A percentile compares a stretch with the other conserved stretches of the same genome.
Evolutionary conservation across 305 asterid species (phyloP).

Genomic region (Striga hermonthica): DNA sequence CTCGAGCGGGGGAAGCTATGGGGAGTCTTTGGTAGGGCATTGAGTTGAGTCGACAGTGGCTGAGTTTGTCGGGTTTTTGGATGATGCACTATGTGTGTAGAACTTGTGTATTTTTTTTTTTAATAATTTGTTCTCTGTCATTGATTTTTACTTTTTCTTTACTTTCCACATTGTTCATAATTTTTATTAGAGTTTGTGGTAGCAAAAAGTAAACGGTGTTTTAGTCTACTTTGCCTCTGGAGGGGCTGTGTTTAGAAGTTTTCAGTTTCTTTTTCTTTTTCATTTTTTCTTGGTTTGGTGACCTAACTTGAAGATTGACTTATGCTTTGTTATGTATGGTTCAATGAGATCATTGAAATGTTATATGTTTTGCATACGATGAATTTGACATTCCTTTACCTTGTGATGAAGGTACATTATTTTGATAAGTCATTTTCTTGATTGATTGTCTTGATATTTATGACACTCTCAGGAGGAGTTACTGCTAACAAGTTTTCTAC

Average conservation of each 20-base stretch:
- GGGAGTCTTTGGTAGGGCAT: slow-evolving; percentile 65
- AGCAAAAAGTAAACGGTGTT: slow-evolving; percentile 35
- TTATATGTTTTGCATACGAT: slow-evolving; percentile 24
- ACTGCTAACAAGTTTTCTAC: too few species aligned
- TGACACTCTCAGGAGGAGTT: too few species aligned
- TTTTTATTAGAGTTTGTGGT: slow-evolving; percentile 37
- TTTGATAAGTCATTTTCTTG: background rate
- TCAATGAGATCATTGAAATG: slow-evolving; percentile 38
- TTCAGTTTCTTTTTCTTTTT: slow-evolving; percentile 18
- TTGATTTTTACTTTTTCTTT: background rate
- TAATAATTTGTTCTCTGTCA: too few species aligned
- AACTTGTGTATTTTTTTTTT: slow-evolving; percentile 27
- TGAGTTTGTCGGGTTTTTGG: slow-evolving; percentile 15
- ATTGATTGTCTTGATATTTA: background rate
- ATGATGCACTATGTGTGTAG: slow-evolving; percentile 34
- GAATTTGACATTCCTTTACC: background rate
- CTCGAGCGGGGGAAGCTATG: slow-evolving; percentile 62
- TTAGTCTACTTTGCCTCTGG: slow-evolving; percentile 36
- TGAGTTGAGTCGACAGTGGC: slow-evolving; percentile 21
- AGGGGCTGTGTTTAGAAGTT: slow-evolving; percentile 30
- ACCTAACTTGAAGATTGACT: slow-evolving; percentile 48
- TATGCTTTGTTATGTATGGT: slow-evolving; percentile 27
- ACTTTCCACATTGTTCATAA: slow-evolving; percentile 45
- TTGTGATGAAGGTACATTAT: background rate
- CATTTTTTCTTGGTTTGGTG: slow-evolving; percentile 40